Percentiles rank a stretch among this genome's conserved stretches.
Conservation (phyloP, 139 green algal species). For the Micractinium conductrix region DNA sequence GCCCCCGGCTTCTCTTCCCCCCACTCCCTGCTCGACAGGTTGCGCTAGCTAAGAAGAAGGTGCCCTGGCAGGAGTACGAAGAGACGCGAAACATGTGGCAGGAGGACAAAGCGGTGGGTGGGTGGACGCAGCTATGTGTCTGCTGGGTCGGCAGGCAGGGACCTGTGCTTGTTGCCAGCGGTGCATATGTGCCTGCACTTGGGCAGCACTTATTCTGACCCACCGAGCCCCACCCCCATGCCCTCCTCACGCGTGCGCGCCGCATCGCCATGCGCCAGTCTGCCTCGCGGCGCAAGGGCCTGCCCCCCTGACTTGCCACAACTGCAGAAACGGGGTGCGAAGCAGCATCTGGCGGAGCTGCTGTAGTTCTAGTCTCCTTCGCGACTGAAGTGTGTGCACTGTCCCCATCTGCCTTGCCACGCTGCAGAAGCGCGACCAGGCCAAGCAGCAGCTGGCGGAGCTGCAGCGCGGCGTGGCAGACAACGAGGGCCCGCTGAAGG, state of each 20-base stretch:
- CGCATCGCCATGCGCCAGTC: neutral
- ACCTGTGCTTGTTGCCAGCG: neutral
- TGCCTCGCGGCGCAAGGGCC: neutral
- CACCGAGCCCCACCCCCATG: neutral
- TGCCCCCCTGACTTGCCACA: too few relatives aligned
- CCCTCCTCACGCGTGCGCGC: too few relatives aligned
- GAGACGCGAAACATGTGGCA: constrained; percentile 35
- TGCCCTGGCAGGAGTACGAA: constrained; percentile 58
- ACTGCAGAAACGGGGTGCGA: neutral
- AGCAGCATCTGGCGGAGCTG: neutral
- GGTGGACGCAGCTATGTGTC: neutral
- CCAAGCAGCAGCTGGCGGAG: constrained; percentile 17
- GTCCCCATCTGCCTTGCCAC: too few relatives aligned
- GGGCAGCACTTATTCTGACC: neutral
- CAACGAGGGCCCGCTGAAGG: constrained; percentile 4
- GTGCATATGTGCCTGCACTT: neutral
- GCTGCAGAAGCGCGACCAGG: constrained; percentile 9
- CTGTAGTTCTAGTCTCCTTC: neutral
- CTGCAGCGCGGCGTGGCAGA: constrained; percentile 3
- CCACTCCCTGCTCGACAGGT: neutral
- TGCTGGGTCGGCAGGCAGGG: neutral
- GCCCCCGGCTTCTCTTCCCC: too few relatives aligned
- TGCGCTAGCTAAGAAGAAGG: constrained; percentile 17
- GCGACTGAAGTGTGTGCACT: too few relatives aligned
- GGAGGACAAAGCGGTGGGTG: neutral